Evolutionary conservation across 2,329 filamentous ascomycete species (phyloP).

Genomic region (Colletotrichum sp.): DNA sequence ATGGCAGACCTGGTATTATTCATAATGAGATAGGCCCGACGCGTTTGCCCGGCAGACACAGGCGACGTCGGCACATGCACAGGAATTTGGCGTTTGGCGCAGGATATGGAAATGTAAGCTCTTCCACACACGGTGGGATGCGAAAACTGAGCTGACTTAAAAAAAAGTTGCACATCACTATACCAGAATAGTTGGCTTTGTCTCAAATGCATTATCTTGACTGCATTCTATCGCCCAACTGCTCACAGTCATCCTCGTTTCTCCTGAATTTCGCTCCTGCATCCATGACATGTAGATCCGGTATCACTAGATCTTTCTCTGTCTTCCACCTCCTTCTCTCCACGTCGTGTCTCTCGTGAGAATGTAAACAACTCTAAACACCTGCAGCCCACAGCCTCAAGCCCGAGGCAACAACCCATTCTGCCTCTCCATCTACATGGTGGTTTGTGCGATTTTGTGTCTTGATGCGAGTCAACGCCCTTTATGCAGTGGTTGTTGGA

Average conservation of each 20-base stretch:
- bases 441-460: slow-evolving; percentile 15
- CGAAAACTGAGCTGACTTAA: background rate
- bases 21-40: background rate
- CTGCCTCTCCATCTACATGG: slow-evolving; percentile 12
- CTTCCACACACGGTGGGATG: background rate
- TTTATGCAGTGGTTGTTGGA: slow-evolving; percentile 16
- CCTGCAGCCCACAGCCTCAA: background rate
- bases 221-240: slow-evolving; percentile 8
- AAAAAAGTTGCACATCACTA: background rate
- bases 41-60: background rate
- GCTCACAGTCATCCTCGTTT: background rate
- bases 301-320: slow-evolving; percentile 4
- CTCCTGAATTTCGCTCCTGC: slow-evolving; percentile 9
- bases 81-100: slow-evolving; percentile 8
- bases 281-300: slow-evolving; percentile 12
- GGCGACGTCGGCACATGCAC: background rate
- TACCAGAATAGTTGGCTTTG: background rate
- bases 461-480: slow-evolving; percentile 20
- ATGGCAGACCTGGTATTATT: background rate
- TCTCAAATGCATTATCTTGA: slow-evolving; percentile 12
- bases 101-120: background rate
- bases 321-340: background rate
- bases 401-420: background rate
- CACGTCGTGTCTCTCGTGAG: slow-evolving; percentile 5
- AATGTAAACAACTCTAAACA: slow-evolving; percentile 5